Conservation (phyloP, 352 stramenopile species). For the Globisporangium viniferum region DNA sequence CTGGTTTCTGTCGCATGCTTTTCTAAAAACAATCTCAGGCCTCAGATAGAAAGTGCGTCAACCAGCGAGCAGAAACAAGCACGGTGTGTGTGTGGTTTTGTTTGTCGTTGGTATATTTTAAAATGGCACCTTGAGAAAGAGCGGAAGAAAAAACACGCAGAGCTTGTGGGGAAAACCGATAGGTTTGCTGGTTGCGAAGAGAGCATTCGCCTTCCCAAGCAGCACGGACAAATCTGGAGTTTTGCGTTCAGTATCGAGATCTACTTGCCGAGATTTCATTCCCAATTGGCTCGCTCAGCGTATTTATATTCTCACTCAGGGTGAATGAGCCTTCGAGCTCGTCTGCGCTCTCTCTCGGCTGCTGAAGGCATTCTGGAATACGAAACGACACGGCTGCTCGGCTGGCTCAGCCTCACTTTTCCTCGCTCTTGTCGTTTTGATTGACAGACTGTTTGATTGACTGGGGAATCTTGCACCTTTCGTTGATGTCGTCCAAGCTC, state of each 20-base stretch:
- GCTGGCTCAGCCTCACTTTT: neutral
- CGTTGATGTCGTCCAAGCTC: slow-evolving; percentile 13
- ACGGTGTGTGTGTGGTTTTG: too few relatives aligned
- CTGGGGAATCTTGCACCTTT: neutral
- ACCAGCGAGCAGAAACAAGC: too few relatives aligned
- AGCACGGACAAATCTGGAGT: neutral
- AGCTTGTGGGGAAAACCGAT: neutral
- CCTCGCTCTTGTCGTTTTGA: neutral
- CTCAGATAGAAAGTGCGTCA: too few relatives aligned
- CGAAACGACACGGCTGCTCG: neutral
- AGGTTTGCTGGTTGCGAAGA: neutral
- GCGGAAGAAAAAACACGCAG: neutral
- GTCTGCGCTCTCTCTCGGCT: neutral
- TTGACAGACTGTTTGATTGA: neutral
- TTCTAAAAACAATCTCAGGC: neutral
- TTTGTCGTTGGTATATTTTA: neutral
- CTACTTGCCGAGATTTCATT: neutral
- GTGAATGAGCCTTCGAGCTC: neutral
- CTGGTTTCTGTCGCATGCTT: neutral
- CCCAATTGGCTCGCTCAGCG: neutral
- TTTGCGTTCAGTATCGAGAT: neutral
- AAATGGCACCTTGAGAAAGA: neutral
- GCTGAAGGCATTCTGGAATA: neutral
- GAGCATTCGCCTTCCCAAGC: neutral
- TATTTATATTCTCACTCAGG: neutral